These are phyloP conservation scores for Blakeslea trispora DNA, from an alignment of 371 early-diverging fungal genomes.

Conservation along the genomic window DNA sequence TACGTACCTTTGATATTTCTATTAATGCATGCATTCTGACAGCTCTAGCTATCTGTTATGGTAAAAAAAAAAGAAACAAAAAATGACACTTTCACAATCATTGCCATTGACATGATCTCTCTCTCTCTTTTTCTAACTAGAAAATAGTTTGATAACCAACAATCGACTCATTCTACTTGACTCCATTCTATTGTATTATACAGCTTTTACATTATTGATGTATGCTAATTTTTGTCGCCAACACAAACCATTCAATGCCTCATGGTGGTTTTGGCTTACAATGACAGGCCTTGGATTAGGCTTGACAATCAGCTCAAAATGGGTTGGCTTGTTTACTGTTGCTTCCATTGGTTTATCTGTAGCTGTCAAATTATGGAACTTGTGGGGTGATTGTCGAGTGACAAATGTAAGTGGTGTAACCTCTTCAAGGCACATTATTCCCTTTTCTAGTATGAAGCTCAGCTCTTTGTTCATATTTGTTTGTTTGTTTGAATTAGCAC, in stretches of 20 bases:
- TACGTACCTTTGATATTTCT: slow-evolving; percentile 41
- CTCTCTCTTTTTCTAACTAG: slow-evolving; percentile 32
- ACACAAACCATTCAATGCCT: slow-evolving; percentile 58
- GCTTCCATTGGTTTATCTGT: slow-evolving; percentile 83
- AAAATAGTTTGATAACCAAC: slow-evolving; percentile 88
- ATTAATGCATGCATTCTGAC: slow-evolving; percentile 36
- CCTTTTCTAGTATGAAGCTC: too few relatives aligned
- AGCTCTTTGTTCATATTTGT: background rate
- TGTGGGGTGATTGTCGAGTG: slow-evolving; percentile 66
- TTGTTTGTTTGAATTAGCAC: slow-evolving; percentile 35
- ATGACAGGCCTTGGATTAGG: slow-evolving; percentile 70
- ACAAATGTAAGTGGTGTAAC: slow-evolving; percentile 31
- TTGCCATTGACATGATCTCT: background rate
- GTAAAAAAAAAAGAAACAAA: slow-evolving; percentile 21
- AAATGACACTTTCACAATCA: too few relatives aligned
- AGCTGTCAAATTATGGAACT: slow-evolving; percentile 79
- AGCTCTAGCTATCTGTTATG: slow-evolving; percentile 47
- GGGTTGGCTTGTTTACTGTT: slow-evolving; percentile 89
- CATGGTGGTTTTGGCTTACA: slow-evolving; percentile 74
- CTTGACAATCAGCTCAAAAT: slow-evolving; percentile 70
- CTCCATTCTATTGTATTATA: slow-evolving; percentile 83
- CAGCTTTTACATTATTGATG: slow-evolving; percentile 65
- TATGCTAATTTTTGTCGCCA: slow-evolving; percentile 81
- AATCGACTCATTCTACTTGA: slow-evolving; percentile 90
- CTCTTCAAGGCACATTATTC: too few relatives aligned